These are phyloP conservation scores for Bolboschoenoplectus hybrid DNA, from an alignment of 202 grass and related monocot species.

Conservation along the genomic window DNA sequence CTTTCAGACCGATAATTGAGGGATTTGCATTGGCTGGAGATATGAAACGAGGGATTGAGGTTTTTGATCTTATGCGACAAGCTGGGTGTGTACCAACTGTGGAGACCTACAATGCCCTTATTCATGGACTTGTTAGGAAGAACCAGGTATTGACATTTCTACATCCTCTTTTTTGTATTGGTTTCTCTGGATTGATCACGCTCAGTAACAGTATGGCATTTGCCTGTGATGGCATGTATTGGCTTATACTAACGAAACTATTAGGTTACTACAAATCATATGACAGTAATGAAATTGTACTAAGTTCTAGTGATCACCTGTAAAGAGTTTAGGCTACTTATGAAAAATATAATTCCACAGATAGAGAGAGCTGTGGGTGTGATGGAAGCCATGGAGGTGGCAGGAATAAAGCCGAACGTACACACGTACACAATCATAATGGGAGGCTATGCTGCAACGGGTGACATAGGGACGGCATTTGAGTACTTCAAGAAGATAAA, in stretches of 20 bases:
- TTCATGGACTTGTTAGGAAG: constrained; percentile 80
- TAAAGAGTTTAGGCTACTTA: neutral
- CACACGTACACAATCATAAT: constrained; percentile 94
- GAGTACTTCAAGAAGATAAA: constrained; percentile 96
- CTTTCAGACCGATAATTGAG: constrained; percentile 95
- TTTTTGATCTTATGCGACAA: constrained; percentile 81
- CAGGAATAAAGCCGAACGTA: constrained; percentile 66
- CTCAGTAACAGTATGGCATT: neutral
- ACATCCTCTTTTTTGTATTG: constrained; percentile 17
- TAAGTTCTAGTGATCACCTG: neutral
- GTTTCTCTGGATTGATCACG: constrained; percentile 18
- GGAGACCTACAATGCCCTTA: constrained; percentile 93
- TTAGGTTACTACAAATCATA: neutral
- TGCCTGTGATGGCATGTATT: neutral
- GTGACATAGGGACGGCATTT: constrained; percentile 85
- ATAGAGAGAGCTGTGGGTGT: constrained; percentile 81
- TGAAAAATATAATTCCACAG: constrained; percentile 34
- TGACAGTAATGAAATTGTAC: neutral
- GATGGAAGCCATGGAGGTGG: constrained; percentile 75
- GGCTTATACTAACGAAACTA: neutral
- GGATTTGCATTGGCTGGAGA: constrained; percentile 77
- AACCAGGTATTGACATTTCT: constrained; percentile 54
- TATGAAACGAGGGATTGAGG: constrained; percentile 77
- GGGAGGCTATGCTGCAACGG: constrained; percentile 89
- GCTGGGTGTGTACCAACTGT: constrained; percentile 77